Base-by-base conservation (phyloP, 768 basidiomycete genomes). In the Holtermannia corniformis region DNA sequence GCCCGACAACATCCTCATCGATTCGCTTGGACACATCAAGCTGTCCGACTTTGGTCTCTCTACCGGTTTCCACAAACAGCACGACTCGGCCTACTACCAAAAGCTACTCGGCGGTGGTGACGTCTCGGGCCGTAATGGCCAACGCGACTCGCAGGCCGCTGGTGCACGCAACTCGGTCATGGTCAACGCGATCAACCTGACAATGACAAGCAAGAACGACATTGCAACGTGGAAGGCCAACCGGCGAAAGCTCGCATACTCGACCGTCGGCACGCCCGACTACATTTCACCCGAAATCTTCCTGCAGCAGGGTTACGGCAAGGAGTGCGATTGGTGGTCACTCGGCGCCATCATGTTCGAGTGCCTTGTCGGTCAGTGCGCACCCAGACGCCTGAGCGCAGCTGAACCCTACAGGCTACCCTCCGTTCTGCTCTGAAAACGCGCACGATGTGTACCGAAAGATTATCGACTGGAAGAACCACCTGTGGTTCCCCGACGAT, bases 301-400 rank as follows among this genome's bases (percentile, higher is more conserved):
- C 78, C 73, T 85, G 55, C 89, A 92, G 70, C 84, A 87, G 68
- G 95, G 95, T n/a, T 97, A 97, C 70, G 90, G 88, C 21, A 88
- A 92, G 64, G 92, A 93, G 73, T 96, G 92, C 66, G 95, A 99
- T 72, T 97, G 92, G 91, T 99, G 95, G 95, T 95, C 92, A 5
- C 78, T 97, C 24, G 95, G 95, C 3, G 88, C 91, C 16, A 96
- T 97, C 76, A 92, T 89, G 86, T 99, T 95, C 71, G 93, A 97
- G 74, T 95, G 86, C 72, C 76, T 97, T 21, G 88, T 97, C 59
- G 95, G 70, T 71, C 27, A 58, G 70, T 68, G 7, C 4, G 13
- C 7, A 21, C 2, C 1, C 46, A 2, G 47, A 16, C 26, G 14
- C 22, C 14, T 45, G 5, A 24, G 25, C 5, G n/a, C 28, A 41